A percentile compares a stretch with the other conserved stretches of the same genome.
Conservation (phyloP, 768 basidiomycete genomes). For the Astraeus odoratus region DNA sequence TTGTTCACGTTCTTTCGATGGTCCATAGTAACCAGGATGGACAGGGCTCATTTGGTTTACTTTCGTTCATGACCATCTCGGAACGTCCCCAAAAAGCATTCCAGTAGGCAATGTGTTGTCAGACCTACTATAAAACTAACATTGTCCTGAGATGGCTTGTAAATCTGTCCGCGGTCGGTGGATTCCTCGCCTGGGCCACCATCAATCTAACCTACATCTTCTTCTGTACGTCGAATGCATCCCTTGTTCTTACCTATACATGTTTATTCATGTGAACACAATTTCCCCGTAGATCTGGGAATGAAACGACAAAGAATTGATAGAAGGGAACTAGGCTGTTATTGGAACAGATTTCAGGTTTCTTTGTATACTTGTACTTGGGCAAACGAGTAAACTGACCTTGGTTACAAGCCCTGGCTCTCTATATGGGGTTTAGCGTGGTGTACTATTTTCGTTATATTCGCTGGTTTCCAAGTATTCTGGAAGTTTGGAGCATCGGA, state of each 20-base stretch:
- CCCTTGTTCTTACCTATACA: too few relatives aligned
- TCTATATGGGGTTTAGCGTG: constrained; percentile 65
- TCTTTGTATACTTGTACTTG: too few relatives aligned
- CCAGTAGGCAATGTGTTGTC: too few relatives aligned
- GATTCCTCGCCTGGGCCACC: constrained; percentile 57
- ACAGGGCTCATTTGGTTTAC: constrained; percentile 35
- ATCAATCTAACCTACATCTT: constrained; percentile 64
- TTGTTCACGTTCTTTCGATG: too few relatives aligned
- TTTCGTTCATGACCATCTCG: constrained; percentile 57
- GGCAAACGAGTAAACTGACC: too few relatives aligned
- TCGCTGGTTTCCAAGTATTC: constrained; percentile 54
- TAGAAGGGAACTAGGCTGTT: constrained; percentile 52
- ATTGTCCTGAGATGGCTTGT: constrained; percentile 50
- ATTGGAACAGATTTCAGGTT: constrained; percentile 46
- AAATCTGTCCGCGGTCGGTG: constrained; percentile 54
- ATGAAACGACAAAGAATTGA: constrained; percentile 63
- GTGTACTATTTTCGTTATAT: constrained; percentile 51
- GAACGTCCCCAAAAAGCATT: constrained; percentile 35
- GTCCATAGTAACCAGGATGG: too few relatives aligned
- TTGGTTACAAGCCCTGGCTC: constrained; percentile 41
- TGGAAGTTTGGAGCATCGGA: constrained; percentile 47
- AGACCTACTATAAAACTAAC: not conserved
- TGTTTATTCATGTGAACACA: too few relatives aligned
- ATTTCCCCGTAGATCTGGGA: constrained; percentile 58
- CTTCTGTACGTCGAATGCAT: constrained; percentile 61